Evolutionary conservation across 345 rosid species (phyloP).

Genomic region (Aethionema arabicum): DNA sequence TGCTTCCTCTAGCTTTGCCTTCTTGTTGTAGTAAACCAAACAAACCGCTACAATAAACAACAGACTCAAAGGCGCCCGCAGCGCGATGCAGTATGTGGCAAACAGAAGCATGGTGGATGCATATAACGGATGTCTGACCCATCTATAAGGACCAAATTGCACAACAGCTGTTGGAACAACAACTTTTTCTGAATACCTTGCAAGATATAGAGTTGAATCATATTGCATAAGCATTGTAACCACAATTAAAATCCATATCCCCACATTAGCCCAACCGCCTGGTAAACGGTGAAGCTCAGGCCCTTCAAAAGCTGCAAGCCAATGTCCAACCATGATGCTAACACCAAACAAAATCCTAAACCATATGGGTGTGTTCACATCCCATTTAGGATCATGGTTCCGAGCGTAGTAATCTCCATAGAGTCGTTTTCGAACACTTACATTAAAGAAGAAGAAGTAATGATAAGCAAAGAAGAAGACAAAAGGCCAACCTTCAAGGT

Average conservation of each 20-base stretch:
- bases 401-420: slow-evolving; percentile 75
- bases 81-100: slow-evolving; percentile 56
- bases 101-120: slow-evolving; percentile 76
- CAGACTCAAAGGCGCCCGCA: slow-evolving; percentile 74
- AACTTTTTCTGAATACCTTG: slow-evolving; percentile 81
- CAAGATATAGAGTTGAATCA: slow-evolving; percentile 73
- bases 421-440: slow-evolving; percentile 67
- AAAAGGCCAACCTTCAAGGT: slow-evolving; percentile 88
- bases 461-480: slow-evolving; percentile 83
- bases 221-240: slow-evolving; percentile 67
- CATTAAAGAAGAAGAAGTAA: slow-evolving; percentile 87
- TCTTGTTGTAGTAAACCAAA: slow-evolving; percentile 65
- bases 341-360: slow-evolving; percentile 54
- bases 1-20: slow-evolving; percentile 69
- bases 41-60: slow-evolving; percentile 61
- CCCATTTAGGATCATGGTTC: slow-evolving; percentile 79
- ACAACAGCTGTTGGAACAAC: slow-evolving; percentile 81
- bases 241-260: slow-evolving; percentile 70
- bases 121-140: slow-evolving; percentile 80
- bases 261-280: slow-evolving; percentile 67
- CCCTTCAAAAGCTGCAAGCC: slow-evolving; percentile 91
- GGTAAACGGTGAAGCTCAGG: slow-evolving; percentile 76
- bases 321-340: slow-evolving; percentile 64
- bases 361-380: slow-evolving; percentile 59
- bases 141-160: slow-evolving; percentile 87